Evolutionary conservation across 176 grass and related monocot genomes (phyloP).

Genomic region (Panicum miliaceum): DNA sequence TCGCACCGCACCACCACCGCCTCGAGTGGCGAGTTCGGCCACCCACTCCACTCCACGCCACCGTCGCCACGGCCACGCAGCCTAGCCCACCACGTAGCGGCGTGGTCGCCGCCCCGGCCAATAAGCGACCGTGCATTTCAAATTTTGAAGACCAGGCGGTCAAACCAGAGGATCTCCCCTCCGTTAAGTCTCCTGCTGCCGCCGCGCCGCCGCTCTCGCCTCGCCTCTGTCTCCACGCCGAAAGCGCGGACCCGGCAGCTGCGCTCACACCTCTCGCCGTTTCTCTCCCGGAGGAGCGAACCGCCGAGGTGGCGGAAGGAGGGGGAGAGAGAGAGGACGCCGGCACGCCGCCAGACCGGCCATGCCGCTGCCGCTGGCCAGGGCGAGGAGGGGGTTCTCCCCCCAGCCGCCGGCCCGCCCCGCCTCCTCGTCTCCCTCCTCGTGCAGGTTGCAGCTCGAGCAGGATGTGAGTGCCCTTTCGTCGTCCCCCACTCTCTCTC

Average conservation of each 20-base stretch:
- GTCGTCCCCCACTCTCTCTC: background rate
- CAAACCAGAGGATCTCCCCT: background rate
- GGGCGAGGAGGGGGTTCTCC: conserved; percentile 45
- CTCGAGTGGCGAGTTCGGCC: conserved; percentile 36
- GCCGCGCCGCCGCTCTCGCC: conserved; percentile 1
- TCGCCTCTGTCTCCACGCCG: background rate
- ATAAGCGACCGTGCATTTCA: conserved; percentile 31
- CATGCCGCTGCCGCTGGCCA: conserved; percentile 57
- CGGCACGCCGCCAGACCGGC: background rate
- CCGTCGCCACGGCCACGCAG: background rate
- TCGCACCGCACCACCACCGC: background rate
- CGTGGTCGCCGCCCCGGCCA: background rate
- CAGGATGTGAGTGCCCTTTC: conserved; percentile 61
- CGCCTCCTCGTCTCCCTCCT: background rate
- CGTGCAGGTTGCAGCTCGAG: conserved; percentile 70
- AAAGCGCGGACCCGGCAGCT: background rate
- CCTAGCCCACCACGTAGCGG: no score
- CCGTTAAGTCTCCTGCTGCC: background rate
- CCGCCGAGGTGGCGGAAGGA: no score
- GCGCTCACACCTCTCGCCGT: background rate
- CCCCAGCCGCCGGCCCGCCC: background rate
- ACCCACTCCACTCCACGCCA: conserved; percentile 29
- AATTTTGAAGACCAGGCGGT: conserved; percentile 30
- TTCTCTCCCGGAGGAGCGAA: background rate
- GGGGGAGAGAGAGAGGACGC: background rate